Conservation (phyloP, 176 grass and related monocot species). For the Metroxylon sagu region DNA sequence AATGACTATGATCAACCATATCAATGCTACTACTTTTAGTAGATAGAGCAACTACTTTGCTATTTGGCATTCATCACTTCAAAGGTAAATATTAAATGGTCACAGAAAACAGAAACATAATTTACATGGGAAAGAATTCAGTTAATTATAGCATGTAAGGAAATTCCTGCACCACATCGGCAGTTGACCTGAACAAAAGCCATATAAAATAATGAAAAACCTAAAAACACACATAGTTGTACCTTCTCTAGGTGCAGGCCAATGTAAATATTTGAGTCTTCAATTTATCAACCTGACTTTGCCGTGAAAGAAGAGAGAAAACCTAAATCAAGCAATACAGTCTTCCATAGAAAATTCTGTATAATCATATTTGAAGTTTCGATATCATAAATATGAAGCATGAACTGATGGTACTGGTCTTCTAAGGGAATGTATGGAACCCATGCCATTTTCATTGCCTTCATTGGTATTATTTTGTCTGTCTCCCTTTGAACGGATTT, state of each 20-base stretch:
- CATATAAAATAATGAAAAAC: slow-evolving; percentile 1
- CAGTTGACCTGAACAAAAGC: neutral
- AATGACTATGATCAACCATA: no score
- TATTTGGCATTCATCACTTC: no score
- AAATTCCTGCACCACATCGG: no score
- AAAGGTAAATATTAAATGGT: no score
- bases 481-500: slow-evolving; percentile 86
- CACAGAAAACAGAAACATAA: no score
- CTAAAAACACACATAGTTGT: slow-evolving; percentile 2
- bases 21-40: no score
- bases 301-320: slow-evolving; percentile 28
- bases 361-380: neutral
- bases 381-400: neutral
- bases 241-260: slow-evolving; percentile 84
- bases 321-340: neutral
- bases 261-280: slow-evolving; percentile 85
- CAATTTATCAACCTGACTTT: slow-evolving; percentile 46
- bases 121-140: no score
- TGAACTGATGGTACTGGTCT: slow-evolving; percentile 34
- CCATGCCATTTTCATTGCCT: slow-evolving; percentile 93
- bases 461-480: slow-evolving; percentile 87
- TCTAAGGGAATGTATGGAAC: slow-evolving; percentile 85
- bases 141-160: no score
- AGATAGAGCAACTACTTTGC: no score
- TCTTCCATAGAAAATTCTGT: no score